Percentiles rank a stretch among this genome's conserved stretches.
Conservation (phyloP, 768 basidiomycete species). For the Xerocomus potaroensis region DNA sequence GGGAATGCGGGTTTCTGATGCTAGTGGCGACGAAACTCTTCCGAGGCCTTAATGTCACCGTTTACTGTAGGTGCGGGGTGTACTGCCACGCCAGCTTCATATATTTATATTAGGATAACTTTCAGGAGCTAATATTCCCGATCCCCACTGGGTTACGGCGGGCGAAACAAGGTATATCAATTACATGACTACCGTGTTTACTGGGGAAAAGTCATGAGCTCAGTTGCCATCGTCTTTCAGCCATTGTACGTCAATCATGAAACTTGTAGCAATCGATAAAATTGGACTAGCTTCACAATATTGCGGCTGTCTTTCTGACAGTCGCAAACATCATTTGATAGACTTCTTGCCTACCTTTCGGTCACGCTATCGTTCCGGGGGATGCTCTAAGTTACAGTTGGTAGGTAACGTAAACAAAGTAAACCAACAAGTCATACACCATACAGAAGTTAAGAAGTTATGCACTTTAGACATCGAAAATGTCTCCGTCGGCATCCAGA, state of each 20-base stretch:
- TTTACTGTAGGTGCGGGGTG: too few species aligned
- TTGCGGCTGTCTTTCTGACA: neutral
- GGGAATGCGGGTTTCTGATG: too few species aligned
- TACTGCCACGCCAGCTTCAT: too few species aligned
- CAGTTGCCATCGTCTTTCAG: too few species aligned
- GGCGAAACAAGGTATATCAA: too few species aligned
- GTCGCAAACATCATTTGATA: neutral
- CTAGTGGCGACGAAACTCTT: too few species aligned
- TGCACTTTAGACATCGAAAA: slow-evolving; percentile 20
- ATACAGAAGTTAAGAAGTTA: slow-evolving; percentile 3
- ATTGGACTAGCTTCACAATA: neutral
- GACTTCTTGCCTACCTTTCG: neutral
- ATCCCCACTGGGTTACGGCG: too few species aligned
- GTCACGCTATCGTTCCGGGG: neutral
- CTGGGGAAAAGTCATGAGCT: too few species aligned
- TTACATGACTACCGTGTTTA: too few species aligned
- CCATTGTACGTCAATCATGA: neutral
- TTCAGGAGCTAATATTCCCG: too few species aligned
- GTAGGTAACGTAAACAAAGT: slow-evolving; percentile 8
- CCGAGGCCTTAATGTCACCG: too few species aligned
- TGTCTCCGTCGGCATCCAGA: slow-evolving; percentile 19
- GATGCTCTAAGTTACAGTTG: slow-evolving; percentile 22
- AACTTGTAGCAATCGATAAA: neutral
- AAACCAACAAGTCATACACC: slow-evolving; percentile 21
- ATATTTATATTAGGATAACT: too few species aligned